A percentile compares a stretch with the other conserved stretches of the same genome.
Evolutionary conservation across 371 early-diverging fungal genomes (phyloP).

Genomic region (Zopfochytrium polystomum): DNA sequence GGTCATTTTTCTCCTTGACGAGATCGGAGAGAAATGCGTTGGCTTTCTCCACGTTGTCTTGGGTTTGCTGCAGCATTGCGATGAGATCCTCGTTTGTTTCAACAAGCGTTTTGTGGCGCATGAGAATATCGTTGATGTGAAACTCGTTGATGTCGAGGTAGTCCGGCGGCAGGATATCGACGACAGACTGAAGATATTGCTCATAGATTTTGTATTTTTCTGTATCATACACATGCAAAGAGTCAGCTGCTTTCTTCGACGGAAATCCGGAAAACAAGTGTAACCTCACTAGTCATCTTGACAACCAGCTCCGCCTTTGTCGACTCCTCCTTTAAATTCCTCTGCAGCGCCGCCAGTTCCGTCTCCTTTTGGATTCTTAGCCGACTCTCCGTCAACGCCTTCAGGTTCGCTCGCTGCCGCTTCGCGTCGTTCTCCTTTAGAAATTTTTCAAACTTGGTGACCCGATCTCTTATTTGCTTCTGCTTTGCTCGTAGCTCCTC

Average conservation of each 20-base stretch:
- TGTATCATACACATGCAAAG: conserved; percentile 6
- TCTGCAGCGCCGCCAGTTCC: conserved; percentile 33
- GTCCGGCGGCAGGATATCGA: conserved; percentile 50
- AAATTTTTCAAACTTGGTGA: conserved; percentile 59
- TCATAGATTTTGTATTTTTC: conserved; percentile 51
- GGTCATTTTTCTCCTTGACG: conserved; percentile 54
- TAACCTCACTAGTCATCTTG: conserved; percentile 36
- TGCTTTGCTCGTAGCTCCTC: conserved; percentile 56
- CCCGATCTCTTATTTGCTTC: conserved; percentile 56
- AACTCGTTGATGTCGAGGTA: conserved; percentile 58
- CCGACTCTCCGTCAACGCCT: conserved; percentile 50
- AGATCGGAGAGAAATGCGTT: conserved; percentile 34
- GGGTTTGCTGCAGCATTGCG: conserved; percentile 28
- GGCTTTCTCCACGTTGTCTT: conserved; percentile 49
- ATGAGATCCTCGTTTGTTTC: conserved; percentile 56
- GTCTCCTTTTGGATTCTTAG: conserved; percentile 51
- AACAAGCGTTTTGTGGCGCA: conserved; percentile 52
- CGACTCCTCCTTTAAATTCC: conserved; percentile 37
- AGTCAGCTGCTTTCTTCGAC: not conserved
- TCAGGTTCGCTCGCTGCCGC: conserved; percentile 51
- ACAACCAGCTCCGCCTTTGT: conserved; percentile 34
- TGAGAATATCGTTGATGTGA: conserved; percentile 56
- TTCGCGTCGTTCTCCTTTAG: conserved; percentile 62
- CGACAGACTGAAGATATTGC: conserved; percentile 50
- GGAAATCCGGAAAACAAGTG: not conserved